Percentiles rank a stretch among this genome's conserved stretches.
Evolutionary conservation across 108 stramenopile genomes (phyloP).

Genomic region (Nitzschia sp.): DNA sequence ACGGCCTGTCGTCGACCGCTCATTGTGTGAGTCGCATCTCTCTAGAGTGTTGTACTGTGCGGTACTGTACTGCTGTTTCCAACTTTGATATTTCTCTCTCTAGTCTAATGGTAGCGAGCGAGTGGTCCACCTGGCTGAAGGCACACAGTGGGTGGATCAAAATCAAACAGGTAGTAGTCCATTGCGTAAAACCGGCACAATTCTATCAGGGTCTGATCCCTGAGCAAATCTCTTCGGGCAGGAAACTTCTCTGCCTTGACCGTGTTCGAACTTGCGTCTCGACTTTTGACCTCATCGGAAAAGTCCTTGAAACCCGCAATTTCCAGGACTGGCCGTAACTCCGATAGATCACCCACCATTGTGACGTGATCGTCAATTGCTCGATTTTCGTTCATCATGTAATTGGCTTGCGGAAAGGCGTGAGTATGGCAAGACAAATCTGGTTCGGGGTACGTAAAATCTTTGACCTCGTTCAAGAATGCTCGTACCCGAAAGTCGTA

Average conservation of each 20-base stretch:
- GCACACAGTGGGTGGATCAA: conserved; percentile 22
- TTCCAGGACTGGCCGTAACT: conserved; percentile 15
- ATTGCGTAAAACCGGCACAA: conserved; percentile 24
- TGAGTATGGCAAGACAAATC: conserved; percentile 16
- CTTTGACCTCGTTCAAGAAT: conserved; percentile 2
- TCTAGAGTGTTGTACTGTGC: too few species aligned
- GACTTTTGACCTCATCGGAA: background rate
- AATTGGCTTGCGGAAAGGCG: conserved; percentile 37
- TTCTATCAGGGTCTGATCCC: conserved; percentile 16
- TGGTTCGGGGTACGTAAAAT: conserved; percentile 3
- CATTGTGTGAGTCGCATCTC: too few species aligned
- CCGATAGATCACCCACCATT: conserved; percentile 26
- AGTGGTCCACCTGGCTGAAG: conserved; percentile 4
- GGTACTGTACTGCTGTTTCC: too few species aligned
- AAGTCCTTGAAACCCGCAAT: conserved; percentile 13
- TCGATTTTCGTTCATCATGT: conserved; percentile 11
- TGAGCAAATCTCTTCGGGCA: conserved; percentile 8
- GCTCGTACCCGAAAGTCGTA: conserved; percentile 18
- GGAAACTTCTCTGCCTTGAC: conserved; percentile 26
- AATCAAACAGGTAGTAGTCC: conserved; percentile 36
- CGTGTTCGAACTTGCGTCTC: conserved; percentile 5
- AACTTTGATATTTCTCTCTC: too few species aligned
- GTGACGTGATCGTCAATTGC: conserved; percentile 19
- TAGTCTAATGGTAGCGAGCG: background rate
- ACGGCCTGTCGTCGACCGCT: too few species aligned